Base-by-base conservation (phyloP, 75 land plant genomes). In the Gnetum montanum region DNA sequence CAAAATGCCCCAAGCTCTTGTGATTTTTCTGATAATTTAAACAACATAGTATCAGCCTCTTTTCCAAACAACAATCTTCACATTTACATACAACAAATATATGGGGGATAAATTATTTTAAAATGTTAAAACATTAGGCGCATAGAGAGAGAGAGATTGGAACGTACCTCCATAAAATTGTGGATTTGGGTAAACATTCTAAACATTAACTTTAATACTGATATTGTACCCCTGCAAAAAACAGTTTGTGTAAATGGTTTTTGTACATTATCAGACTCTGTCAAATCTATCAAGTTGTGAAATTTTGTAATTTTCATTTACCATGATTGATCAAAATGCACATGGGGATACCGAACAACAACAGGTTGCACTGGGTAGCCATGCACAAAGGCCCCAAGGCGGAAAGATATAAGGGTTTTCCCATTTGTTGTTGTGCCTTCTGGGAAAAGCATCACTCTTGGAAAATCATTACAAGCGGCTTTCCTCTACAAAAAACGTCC, bases 351-450 rank as follows among this genome's bases (percentile, higher is more conserved):
- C 10, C 90, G 80, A 36, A 92, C 79, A 37, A 85, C 74, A 13
- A 92, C 86, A 11, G 98, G 98, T 56, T 92, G 98, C 24, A 92
- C 67, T 20, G 98, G 75, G 28, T 68, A 71, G 34, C 90, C 86
- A 64, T 90, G 95, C 53, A 77, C 65, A 38, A 92, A 92, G 47
- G 98, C 98, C 29, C 98, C 98, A 59, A 81, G 78, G 60, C 82
- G 90, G 58, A 92, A 90, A 6, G 81, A 87, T 34, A 90, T 77
- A 37, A 91, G 62, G 6, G 62, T 70, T 50, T 70, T 84, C 43
- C 98, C 98, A 70, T 92, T 92, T 10, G 89, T 88, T 25, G 98
- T 92, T 26, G 98, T 92, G 18, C 90, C 98, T 56, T 92, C 98
- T 43, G 98, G 98, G 75, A 88, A 92, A 62, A 92, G 52, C 49